Conservation (phyloP, 371 early-diverging fungal genomes). For the Lichtheimia corymbifera region DNA sequence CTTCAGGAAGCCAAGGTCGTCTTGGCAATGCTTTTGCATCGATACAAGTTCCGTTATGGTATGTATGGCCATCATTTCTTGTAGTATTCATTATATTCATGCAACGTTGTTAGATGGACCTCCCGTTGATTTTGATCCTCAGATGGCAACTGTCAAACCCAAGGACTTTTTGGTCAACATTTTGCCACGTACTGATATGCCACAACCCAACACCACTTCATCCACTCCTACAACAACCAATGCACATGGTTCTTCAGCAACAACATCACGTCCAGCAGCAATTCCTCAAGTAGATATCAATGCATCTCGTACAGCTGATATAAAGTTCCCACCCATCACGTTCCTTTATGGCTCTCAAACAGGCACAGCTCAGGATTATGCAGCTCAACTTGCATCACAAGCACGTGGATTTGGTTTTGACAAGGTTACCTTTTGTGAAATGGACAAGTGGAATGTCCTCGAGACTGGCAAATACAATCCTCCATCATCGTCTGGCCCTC, state of each 20-base stretch:
- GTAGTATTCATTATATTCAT: not conserved
- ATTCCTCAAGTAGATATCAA: no score
- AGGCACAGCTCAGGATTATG: constrained; percentile 93
- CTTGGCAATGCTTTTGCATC: constrained; percentile 46
- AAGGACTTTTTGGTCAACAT: constrained; percentile 32
- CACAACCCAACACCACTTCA: constrained; percentile 23
- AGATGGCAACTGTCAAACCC: constrained; percentile 41
- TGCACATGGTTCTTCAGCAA: not conserved
- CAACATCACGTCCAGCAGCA: not conserved
- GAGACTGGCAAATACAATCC: constrained; percentile 29
- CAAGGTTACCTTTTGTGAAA: constrained; percentile 24
- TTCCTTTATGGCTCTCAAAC: constrained; percentile 93
- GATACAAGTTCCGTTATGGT: constrained; percentile 41
- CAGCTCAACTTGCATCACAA: constrained; percentile 47
- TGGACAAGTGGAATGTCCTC: constrained; percentile 51
- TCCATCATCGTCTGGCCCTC: constrained; percentile 9
- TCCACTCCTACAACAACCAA: not conserved
- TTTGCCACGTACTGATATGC: constrained; percentile 40
- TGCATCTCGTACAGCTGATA: constrained; percentile 1
- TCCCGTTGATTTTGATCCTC: constrained; percentile 28
- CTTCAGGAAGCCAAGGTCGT: constrained; percentile 62
- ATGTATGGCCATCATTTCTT: not conserved
- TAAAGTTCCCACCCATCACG: constrained; percentile 36
- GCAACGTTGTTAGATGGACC: constrained; percentile 32
- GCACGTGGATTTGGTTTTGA: constrained; percentile 50